Conservation (phyloP, 2,329 filamentous ascomycete species). For the Setomelanomma holmii region DNA sequence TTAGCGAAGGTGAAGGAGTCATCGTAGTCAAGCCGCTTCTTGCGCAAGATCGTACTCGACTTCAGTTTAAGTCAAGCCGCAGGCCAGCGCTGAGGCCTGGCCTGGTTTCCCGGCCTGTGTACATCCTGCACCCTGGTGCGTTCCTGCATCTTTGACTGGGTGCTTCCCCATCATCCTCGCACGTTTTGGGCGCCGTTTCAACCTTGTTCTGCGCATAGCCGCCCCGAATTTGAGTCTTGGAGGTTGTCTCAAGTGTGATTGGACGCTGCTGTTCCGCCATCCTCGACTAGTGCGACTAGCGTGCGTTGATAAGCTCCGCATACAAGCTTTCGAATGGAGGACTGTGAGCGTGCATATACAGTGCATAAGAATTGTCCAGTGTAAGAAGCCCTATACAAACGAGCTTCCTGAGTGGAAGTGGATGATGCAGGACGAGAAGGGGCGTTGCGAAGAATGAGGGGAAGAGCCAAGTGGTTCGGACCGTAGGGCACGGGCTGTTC, state of each 20-base stretch:
- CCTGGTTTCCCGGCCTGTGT: conserved; percentile 33
- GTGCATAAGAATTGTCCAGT: conserved; percentile 23
- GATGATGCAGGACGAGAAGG: conserved; percentile 7
- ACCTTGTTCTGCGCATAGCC: conserved; percentile 38
- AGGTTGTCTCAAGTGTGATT: conserved; percentile 25
- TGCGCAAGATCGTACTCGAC: conserved; percentile 18
- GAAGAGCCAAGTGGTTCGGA: not conserved
- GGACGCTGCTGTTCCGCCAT: conserved; percentile 20
- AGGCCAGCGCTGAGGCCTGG: conserved; percentile 30
- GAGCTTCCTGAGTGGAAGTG: conserved; percentile 10
- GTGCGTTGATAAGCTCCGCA: conserved; percentile 27
- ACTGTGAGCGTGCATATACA: conserved; percentile 26
- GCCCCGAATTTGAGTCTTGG: conserved; percentile 36
- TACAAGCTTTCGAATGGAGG: conserved; percentile 19
- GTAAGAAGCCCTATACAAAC: conserved; percentile 13
- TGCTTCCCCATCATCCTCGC: conserved; percentile 26
- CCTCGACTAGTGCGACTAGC: conserved; percentile 25
- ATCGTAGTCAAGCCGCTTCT: conserved; percentile 15
- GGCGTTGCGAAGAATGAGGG: not conserved
- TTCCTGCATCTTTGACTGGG: conserved; percentile 47
- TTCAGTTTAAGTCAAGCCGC: conserved; percentile 17
- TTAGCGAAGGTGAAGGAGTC: conserved; percentile 34
- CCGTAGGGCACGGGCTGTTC: too few relatives aligned
- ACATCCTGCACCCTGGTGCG: conserved; percentile 14
- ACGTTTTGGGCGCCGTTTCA: conserved; percentile 26